Conservation (phyloP, 306 rosid genomes). For the Casuarina equisetifolia region DNA sequence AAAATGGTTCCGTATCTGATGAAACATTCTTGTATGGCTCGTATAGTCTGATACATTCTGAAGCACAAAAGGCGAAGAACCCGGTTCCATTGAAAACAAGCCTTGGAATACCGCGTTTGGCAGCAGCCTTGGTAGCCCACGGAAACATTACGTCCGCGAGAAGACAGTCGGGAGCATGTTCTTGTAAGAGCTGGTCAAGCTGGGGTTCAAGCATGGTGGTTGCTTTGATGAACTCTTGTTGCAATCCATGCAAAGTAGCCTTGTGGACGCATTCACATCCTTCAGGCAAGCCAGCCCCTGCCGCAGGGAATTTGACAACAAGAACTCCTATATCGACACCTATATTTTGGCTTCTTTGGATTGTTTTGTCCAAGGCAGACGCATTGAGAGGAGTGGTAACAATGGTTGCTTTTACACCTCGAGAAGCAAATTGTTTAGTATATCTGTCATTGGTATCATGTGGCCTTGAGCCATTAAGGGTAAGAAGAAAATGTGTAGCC, state of each 20-base stretch:
- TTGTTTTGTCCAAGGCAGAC: constrained; percentile 5
- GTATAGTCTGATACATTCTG: constrained; percentile 15
- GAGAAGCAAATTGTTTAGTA: constrained; percentile 26
- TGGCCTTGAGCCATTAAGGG: constrained; percentile 38
- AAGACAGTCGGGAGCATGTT: constrained; percentile 43
- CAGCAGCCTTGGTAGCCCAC: constrained; percentile 46
- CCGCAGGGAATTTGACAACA: constrained; percentile 32
- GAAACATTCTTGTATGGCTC: constrained; percentile 46
- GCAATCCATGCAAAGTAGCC: background rate
- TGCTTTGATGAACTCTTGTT: constrained; percentile 32
- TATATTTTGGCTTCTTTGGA: background rate
- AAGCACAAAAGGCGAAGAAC: constrained; percentile 42
- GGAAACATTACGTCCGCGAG: constrained; percentile 53
- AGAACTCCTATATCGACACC: background rate
- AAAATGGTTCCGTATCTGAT: constrained; percentile 41
- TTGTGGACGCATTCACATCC: constrained; percentile 44
- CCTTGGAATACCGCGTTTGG: constrained; percentile 51
- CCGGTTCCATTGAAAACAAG: constrained; percentile 53
- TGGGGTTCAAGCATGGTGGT: constrained; percentile 27
- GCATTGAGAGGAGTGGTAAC: constrained; percentile 29
- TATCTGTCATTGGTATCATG: constrained; percentile 34
- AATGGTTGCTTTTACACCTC: constrained; percentile 28
- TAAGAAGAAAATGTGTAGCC: constrained; percentile 36
- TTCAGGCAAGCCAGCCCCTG: constrained; percentile 44
- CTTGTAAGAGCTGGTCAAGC: constrained; percentile 36